These are phyloP conservation scores for Elongisporangium prolatum DNA, from an alignment of 352 stramenopile species.

Conservation along the genomic window DNA sequence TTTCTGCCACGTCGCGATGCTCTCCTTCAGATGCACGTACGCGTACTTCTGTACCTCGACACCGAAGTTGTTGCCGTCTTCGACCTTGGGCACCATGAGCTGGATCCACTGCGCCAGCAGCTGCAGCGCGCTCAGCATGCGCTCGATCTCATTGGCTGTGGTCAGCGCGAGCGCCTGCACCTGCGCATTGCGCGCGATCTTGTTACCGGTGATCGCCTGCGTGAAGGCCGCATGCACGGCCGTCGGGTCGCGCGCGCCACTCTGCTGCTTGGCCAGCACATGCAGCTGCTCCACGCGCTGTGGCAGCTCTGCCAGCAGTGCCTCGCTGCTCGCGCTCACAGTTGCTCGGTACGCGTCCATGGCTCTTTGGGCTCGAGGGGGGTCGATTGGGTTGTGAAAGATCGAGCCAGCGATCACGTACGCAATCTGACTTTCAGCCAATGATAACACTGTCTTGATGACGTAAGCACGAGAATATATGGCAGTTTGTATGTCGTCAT, in stretches of 20 bases:
- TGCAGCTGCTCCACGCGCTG: slow-evolving; percentile 40
- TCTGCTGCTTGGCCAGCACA: slow-evolving; percentile 38
- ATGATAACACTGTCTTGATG: background rate
- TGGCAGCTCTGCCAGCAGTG: slow-evolving; percentile 42
- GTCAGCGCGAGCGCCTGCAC: slow-evolving; percentile 34
- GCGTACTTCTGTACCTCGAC: slow-evolving; percentile 83
- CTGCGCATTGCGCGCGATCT: slow-evolving; percentile 32
- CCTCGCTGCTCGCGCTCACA: slow-evolving; percentile 31
- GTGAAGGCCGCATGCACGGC: slow-evolving; percentile 30
- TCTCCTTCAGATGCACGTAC: slow-evolving; percentile 63
- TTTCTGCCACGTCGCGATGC: slow-evolving; percentile 66
- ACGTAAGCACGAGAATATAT: background rate
- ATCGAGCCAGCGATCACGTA: background rate
- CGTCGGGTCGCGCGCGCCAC: slow-evolving; percentile 35
- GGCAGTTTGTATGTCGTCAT: background rate
- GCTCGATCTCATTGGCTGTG: slow-evolving; percentile 53
- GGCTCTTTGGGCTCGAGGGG: slow-evolving; percentile 1
- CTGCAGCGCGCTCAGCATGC: slow-evolving; percentile 36
- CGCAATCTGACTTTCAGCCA: background rate
- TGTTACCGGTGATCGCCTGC: slow-evolving; percentile 20
- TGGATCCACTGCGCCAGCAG: slow-evolving; percentile 69
- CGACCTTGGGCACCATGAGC: slow-evolving; percentile 67
- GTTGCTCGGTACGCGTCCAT: slow-evolving; percentile 56
- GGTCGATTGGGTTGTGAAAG: background rate
- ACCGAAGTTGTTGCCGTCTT: slow-evolving; percentile 86